phyloP scores from a whole-genome alignment of 1,284 basidiomycete genomes.

The Pseudozyma thailandica region DNA sequence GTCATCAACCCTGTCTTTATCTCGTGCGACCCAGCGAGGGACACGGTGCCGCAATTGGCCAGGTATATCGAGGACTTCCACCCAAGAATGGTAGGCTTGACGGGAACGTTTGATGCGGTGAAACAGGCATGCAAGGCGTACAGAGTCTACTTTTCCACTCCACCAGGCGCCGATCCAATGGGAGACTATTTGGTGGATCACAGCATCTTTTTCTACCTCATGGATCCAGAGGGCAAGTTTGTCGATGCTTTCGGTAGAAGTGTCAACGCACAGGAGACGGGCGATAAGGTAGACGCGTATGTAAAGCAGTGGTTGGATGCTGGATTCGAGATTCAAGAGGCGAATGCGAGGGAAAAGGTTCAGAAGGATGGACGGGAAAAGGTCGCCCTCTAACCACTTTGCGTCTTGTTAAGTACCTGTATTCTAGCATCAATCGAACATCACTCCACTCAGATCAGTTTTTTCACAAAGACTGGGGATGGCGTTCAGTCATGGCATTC shows the following conservation, averaged over 20 bases:
- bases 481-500: background rate
- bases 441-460: background rate
- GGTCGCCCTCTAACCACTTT: constrained; percentile 24
- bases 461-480: background rate
- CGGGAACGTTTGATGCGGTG: constrained; percentile 84
- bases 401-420: no score
- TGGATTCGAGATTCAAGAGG: constrained; percentile 51
- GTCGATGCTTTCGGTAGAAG: constrained; percentile 96
- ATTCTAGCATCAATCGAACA: constrained; percentile 12
- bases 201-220: constrained; percentile 95
- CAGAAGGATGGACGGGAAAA: constrained; percentile 49
- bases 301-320: constrained; percentile 71
- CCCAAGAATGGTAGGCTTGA: constrained; percentile 86
- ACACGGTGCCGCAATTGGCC: constrained; percentile 75
- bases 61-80: constrained; percentile 77
- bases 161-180: constrained; percentile 78
- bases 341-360: constrained; percentile 77
- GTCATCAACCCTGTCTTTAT: constrained; percentile 82
- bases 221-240: constrained; percentile 92
- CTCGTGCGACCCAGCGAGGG: constrained; percentile 93
- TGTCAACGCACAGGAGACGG: constrained; percentile 78
- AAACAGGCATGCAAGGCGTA: constrained; percentile 93
- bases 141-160: constrained; percentile 95
- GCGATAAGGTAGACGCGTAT: constrained; percentile 71
- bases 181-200: constrained; percentile 86